Evolutionary conservation across 2,329 filamentous ascomycete species (phyloP), one percentile per base, ranked within the genome.

Genomic region (Fusarium cicatricum): DNA sequence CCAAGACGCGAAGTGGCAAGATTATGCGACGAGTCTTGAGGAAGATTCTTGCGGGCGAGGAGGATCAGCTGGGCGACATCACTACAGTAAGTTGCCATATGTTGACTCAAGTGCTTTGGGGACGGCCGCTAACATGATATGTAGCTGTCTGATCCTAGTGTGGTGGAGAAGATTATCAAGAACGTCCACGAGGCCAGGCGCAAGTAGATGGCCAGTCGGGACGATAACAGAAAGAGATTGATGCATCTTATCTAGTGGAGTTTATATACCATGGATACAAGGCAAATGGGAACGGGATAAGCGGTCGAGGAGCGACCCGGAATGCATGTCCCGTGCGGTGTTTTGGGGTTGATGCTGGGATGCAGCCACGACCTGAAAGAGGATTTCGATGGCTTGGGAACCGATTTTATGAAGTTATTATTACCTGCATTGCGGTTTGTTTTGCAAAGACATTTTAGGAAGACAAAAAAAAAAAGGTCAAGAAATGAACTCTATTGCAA

Each of bases 11-110:
- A 68, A 96, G 91, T 67, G 95, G 95, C 65, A 99, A 99, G 89
- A 99, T 99, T 72, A 99, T 99, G 95, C 86, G 95, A 62, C 88
- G 95, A 63, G 96, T 99, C 72, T 78, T 99, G 80, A 86, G 95
- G 70, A 99, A 99, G 91, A 96, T 99, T 71, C 78, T 99, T 67
- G 93, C 93, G 14, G 94, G 94, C 31, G 95, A 99, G 81, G 94
- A 97, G 78, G 95, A 99, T 75, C 93, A 96, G 78, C 82, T 99
- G 48, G 95, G 95, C 68, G 95, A 99, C 72, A 96, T 84, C 31
- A 91, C 90, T 16, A 98, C 95, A 65, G 91, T 96, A 82, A 80
- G 90, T 81, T 55, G 12, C 11, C 1, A 17, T 29, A 8, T 9
- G 3, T 5, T n/a, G 8, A 19, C 23, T 4, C 14, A 12, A 26